A percentile compares a stretch with the other conserved stretches of the same genome.
phyloP scores from a whole-genome alignment of 441 rosid genomes.

The Adansonia madagascariensis region DNA sequence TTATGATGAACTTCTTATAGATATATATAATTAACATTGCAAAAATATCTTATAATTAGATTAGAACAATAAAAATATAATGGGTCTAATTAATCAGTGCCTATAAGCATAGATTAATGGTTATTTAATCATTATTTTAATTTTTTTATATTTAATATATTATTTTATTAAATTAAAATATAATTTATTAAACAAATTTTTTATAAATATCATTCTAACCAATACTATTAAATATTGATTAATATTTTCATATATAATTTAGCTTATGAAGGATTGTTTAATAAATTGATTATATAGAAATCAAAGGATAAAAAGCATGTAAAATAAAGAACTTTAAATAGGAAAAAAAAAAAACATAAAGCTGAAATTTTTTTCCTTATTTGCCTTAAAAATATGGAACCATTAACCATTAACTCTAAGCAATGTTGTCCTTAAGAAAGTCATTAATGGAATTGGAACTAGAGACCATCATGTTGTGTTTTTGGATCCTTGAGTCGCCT shows the following conservation, averaged over 20 bases:
- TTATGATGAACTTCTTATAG: no score
- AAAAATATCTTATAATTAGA: no score
- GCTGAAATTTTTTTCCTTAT: background rate
- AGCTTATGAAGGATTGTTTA: conserved; percentile 2
- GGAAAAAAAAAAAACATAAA: background rate
- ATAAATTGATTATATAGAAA: conserved; percentile 14
- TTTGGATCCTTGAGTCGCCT: background rate
- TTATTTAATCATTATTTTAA: no score
- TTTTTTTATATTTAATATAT: no score
- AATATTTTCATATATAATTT: background rate
- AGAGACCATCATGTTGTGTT: conserved; percentile 14
- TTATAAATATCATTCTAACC: no score
- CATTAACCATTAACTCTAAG: background rate
- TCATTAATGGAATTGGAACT: conserved; percentile 9
- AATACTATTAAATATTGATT: no score
- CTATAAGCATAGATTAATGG: no score
- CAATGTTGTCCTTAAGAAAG: background rate
- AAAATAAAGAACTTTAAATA: background rate
- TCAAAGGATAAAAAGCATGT: background rate
- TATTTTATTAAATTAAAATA: no score
- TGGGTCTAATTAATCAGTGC: no score
- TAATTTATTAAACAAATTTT: no score
- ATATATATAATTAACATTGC: no score
- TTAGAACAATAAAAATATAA: no score
- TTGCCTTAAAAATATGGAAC: conserved; percentile 9